These are phyloP conservation scores for Acacia pycnantha DNA, from an alignment of 331 rosid species.

Conservation along the genomic window DNA sequence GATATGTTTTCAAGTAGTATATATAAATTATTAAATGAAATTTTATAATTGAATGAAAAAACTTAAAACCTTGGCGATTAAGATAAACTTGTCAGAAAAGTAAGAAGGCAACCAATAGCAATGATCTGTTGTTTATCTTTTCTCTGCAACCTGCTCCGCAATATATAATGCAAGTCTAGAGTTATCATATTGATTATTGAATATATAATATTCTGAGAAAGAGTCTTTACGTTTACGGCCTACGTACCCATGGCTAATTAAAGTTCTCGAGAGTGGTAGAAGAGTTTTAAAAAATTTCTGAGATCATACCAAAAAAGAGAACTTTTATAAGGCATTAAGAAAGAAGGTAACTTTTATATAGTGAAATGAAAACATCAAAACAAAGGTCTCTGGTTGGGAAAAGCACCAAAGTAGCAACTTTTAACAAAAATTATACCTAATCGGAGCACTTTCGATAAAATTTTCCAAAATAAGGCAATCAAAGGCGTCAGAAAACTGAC, in stretches of 20 bases:
- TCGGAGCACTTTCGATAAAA: too few relatives aligned
- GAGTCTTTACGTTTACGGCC: constrained; percentile 1
- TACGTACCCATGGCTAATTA: neutral
- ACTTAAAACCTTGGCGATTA: neutral
- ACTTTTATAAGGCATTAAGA: neutral
- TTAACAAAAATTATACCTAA: too few relatives aligned
- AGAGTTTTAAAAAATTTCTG: neutral
- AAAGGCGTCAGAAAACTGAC: too few relatives aligned
- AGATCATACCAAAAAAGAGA: neutral
- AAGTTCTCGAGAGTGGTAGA: neutral
- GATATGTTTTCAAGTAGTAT: neutral
- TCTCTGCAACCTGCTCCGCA: constrained; percentile 4
- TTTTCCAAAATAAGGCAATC: too few relatives aligned
- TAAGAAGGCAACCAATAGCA: neutral
- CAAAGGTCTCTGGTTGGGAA: neutral
- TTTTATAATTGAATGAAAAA: neutral
- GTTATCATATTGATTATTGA: neutral
- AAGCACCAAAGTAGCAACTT: too few relatives aligned
- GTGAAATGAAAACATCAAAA: neutral
- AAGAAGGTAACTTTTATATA: neutral
- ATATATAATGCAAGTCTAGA: neutral
- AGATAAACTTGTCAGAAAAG: neutral
- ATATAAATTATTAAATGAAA: neutral
- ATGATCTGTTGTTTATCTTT: constrained; percentile 15
- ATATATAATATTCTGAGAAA: neutral